phyloP scores from a whole-genome alignment of 805 yeast genomes.

The Pichia ethanolica region DNA sequence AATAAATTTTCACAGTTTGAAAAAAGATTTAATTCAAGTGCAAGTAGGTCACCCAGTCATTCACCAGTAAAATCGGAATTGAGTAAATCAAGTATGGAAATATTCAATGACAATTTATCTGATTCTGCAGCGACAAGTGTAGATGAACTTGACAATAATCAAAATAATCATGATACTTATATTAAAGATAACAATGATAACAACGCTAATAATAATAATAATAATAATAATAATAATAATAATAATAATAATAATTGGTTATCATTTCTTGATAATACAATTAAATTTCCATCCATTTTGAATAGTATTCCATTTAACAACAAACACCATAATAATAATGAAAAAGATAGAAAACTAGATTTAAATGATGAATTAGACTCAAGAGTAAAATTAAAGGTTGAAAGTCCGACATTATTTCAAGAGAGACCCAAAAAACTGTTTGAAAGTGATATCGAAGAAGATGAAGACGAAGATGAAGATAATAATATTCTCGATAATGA shows the following conservation, averaged over 20 bases:
- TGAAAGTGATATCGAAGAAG: constrained; percentile 21
- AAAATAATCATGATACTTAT: not conserved
- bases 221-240: too few relatives aligned
- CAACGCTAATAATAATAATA: not conserved
- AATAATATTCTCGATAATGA: not conserved
- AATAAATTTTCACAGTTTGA: not conserved
- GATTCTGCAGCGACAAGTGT: too few relatives aligned
- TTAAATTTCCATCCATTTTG: constrained; percentile 2
- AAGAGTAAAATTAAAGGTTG: constrained; percentile 14
- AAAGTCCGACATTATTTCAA: constrained; percentile 15
- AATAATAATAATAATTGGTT: not conserved
- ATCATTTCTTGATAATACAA: constrained; percentile 2
- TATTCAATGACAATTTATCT: not conserved
- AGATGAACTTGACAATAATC: too few relatives aligned
- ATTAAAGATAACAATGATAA: not conserved
- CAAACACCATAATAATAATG: not conserved
- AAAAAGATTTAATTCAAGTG: not conserved
- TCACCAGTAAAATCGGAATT: constrained; percentile 1
- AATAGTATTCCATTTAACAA: not conserved
- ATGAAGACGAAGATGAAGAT: constrained; percentile 9
- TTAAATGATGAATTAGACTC: not conserved
- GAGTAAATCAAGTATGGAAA: not conserved
- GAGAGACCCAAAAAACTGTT: constrained; percentile 18
- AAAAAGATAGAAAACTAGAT: not conserved
- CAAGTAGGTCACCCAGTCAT: not conserved